These are phyloP conservation scores for Rubroshorea leprosula DNA, from an alignment of 345 rosid genomes.

Conservation along the genomic window DNA sequence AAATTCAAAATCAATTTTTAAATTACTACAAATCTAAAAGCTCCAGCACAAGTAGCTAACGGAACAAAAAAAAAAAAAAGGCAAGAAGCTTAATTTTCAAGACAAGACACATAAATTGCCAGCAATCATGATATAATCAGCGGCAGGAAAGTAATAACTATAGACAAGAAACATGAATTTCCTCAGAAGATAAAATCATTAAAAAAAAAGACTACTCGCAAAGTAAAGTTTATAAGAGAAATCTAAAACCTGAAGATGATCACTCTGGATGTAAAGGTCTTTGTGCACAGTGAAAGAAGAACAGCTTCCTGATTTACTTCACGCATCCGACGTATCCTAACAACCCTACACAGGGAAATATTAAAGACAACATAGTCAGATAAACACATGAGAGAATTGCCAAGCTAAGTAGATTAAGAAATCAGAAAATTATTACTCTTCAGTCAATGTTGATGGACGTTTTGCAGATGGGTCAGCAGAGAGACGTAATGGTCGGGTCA, in stretches of 20 bases:
- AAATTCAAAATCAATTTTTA: conserved; percentile 12
- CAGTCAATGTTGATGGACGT: conserved; percentile 80
- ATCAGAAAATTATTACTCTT: conserved; percentile 51
- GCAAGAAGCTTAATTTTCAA: neutral
- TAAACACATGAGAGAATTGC: conserved; percentile 2
- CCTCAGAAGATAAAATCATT: too few species aligned
- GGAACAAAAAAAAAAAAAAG: neutral
- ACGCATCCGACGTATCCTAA: conserved; percentile 85
- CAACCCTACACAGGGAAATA: conserved; percentile 51
- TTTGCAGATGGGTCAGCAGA: conserved; percentile 95
- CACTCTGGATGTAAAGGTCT: conserved; percentile 76
- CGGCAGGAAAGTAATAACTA: neutral
- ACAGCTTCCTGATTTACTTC: conserved; percentile 91
- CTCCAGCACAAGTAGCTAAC: neutral
- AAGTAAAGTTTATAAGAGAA: neutral
- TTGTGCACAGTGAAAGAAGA: conserved; percentile 86
- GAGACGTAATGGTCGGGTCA: conserved; percentile 89
- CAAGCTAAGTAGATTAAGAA: conserved; percentile 9
- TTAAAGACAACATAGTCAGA: conserved; percentile 2
- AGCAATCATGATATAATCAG: neutral
- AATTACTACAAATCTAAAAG: neutral
- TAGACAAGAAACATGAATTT: neutral
- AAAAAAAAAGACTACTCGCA: conserved; percentile 6
- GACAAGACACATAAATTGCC: too few species aligned
- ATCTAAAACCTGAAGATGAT: conserved; percentile 74